Percentiles rank a stretch among this genome's conserved stretches.
These are phyloP conservation scores for Pichia sp. DNA, from an alignment of 1,139 yeast species.

Conservation along the genomic window DNA sequence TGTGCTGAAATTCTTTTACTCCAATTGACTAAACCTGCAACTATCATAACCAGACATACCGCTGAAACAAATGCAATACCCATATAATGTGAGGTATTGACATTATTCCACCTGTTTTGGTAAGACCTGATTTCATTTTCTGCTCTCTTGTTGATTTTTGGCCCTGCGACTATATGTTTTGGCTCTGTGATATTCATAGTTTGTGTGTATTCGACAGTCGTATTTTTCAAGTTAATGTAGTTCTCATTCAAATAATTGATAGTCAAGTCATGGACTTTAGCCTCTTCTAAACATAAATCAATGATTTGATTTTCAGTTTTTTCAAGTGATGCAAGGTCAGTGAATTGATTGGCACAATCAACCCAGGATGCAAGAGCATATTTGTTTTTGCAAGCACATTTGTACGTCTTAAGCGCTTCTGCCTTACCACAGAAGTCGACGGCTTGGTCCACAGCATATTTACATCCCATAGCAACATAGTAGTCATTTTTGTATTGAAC, in stretches of 20 bases:
- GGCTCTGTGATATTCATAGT: too few species aligned
- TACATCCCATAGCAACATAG: slow-evolving; percentile 26
- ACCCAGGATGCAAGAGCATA: slow-evolving; percentile 14
- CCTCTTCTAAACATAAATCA: not conserved
- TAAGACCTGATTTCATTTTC: slow-evolving; percentile 30
- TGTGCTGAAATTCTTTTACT: slow-evolving; percentile 31
- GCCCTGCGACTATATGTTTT: slow-evolving; percentile 7
- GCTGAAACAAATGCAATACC: slow-evolving; percentile 42
- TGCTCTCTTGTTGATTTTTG: slow-evolving; percentile 21
- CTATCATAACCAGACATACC: slow-evolving; percentile 38
- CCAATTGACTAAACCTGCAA: slow-evolving; percentile 38
- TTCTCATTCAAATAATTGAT: not conserved
- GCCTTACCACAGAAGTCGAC: slow-evolving; percentile 25
- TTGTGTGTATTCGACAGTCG: too few species aligned
- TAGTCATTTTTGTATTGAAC: slow-evolving; percentile 12
- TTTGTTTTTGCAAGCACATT: slow-evolving; percentile 18
- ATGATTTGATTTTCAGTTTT: slow-evolving; percentile 1
- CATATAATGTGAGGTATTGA: slow-evolving; percentile 35
- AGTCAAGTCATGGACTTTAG: not conserved
- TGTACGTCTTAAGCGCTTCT: slow-evolving; percentile 17
- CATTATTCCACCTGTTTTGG: slow-evolving; percentile 28
- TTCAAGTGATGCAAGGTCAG: not conserved
- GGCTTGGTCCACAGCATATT: slow-evolving; percentile 24
- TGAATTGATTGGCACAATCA: slow-evolving; percentile 8
- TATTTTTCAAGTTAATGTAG: too few species aligned